Evolutionary conservation across 2,329 filamentous ascomycete genomes (phyloP).

Genomic region (Claviceps quebecensis): DNA sequence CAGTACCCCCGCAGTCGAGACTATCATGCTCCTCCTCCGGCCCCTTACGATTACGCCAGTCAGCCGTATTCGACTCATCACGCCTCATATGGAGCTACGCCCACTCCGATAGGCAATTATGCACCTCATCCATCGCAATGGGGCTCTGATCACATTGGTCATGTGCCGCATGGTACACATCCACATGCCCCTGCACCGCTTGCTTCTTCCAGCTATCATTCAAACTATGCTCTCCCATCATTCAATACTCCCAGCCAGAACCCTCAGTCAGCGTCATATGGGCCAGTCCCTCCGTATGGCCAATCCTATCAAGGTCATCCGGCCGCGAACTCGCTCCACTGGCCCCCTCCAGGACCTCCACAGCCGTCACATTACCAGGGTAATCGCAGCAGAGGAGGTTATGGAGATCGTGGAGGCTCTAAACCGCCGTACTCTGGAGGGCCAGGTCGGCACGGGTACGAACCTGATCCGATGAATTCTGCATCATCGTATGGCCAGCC

Average conservation of each 20-base stretch:
- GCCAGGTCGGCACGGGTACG: conserved; percentile 21
- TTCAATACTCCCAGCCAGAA: conserved; percentile 29
- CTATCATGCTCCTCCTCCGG: conserved; percentile 24
- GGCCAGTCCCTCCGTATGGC: conserved; percentile 23
- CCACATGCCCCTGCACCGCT: conserved; percentile 34
- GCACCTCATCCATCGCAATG: conserved; percentile 27
- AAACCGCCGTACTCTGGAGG: conserved; percentile 17
- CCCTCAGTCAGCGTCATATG: conserved; percentile 31
- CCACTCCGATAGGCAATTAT: conserved; percentile 23
- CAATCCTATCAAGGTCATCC: conserved; percentile 23
- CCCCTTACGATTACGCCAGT: conserved; percentile 29
- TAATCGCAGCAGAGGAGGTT: conserved; percentile 31
- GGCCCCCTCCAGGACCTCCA: conserved; percentile 16
- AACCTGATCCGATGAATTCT: conserved; percentile 18
- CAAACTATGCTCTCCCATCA: conserved; percentile 42
- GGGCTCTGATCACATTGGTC: conserved; percentile 23
- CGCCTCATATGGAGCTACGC: conserved; percentile 18
- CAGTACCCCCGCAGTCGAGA: conserved; percentile 25
- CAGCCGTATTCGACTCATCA: conserved; percentile 23
- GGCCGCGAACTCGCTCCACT: conserved; percentile 8
- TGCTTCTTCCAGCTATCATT: conserved; percentile 41
- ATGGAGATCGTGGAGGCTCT: conserved; percentile 29
- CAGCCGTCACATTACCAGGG: conserved; percentile 23
- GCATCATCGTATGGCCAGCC: conserved; percentile 24
- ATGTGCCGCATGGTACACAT: conserved; percentile 25